Percentiles rank a stretch among this genome's conserved stretches.
Evolutionary conservation across 2,329 filamentous ascomycete genomes (phyloP).

Genomic region (Rhytidhysteron rufulum): DNA sequence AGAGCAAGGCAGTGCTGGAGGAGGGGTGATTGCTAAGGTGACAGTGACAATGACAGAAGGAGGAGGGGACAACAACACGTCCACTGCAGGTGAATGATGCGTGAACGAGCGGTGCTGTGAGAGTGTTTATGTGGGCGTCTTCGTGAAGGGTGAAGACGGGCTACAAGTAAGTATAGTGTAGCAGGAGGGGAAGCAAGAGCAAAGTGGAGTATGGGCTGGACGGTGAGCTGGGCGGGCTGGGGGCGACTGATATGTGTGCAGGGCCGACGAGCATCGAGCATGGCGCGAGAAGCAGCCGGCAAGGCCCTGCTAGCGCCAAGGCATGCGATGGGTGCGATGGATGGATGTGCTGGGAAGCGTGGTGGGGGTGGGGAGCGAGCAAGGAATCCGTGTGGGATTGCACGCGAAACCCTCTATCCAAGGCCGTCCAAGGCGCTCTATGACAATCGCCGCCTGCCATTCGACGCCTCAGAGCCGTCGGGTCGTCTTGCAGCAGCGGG

Average conservation of each 20-base stretch:
- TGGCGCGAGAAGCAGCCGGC: no score
- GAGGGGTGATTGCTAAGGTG: not conserved
- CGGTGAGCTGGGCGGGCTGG: not conserved
- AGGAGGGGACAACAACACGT: not conserved
- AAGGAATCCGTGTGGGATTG: conserved; percentile 18
- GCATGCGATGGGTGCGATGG: conserved; percentile 2
- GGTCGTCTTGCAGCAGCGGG: conserved; percentile 29
- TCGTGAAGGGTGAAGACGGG: no score
- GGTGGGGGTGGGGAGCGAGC: conserved; percentile 11
- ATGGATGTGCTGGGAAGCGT: conserved; percentile 2
- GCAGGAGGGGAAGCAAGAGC: not conserved
- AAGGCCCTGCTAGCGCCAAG: no score
- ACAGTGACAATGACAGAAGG: not conserved
- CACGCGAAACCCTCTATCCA: conserved; percentile 20
- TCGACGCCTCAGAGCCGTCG: conserved; percentile 31
- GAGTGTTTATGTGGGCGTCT: not conserved
- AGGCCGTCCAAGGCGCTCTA: no score
- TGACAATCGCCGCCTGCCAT: conserved; percentile 13
- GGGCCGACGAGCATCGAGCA: not conserved
- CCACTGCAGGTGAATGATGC: not conserved
- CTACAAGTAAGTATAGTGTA: no score
- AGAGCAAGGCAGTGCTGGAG: conserved; percentile 1
- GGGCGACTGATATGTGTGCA: not conserved
- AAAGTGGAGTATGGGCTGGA: not conserved
- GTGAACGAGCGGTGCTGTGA: not conserved